Percentiles rank a stretch among this genome's conserved stretches.
phyloP scores from a whole-genome alignment of 2,329 filamentous ascomycete genomes.

The Calycina herbarum region DNA sequence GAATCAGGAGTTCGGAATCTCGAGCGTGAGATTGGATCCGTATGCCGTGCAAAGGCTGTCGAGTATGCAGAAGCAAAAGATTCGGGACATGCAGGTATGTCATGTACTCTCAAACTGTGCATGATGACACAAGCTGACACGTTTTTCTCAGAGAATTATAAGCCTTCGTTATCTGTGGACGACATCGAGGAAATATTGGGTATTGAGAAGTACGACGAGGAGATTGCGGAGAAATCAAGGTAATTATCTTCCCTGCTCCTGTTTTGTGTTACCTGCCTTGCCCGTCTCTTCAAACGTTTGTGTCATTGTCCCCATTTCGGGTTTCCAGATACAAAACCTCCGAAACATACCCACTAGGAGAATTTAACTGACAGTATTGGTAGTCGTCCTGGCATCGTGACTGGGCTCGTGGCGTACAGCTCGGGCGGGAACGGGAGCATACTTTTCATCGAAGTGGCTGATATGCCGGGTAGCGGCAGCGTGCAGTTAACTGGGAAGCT shows the following conservation, averaged over 20 bases:
- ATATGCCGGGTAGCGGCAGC: slow-evolving; percentile 90
- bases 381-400: slow-evolving; percentile 85
- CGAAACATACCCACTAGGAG: slow-evolving; percentile 15
- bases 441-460: slow-evolving; percentile 95
- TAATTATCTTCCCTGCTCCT: slow-evolving; percentile 20
- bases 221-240: slow-evolving; percentile 81
- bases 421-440: slow-evolving; percentile 93
- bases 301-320: slow-evolving; percentile 9
- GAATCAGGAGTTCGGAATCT: slow-evolving; percentile 95
- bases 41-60: slow-evolving; percentile 93
- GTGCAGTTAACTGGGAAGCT: slow-evolving; percentile 96
- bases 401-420: slow-evolving; percentile 91
- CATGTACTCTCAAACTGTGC: slow-evolving; percentile 6
- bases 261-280: slow-evolving; percentile 12
- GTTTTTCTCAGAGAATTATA: slow-evolving; percentile 59
- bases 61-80: slow-evolving; percentile 92
- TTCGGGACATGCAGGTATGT: slow-evolving; percentile 48
- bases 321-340: slow-evolving; percentile 1
- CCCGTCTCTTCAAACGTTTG: background rate
- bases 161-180: slow-evolving; percentile 68
- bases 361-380: slow-evolving; percentile 26
- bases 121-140: slow-evolving; percentile 9
- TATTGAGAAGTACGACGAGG: slow-evolving; percentile 91
- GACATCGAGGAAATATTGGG: slow-evolving; percentile 91
- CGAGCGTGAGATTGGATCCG: slow-evolving; percentile 90